These are phyloP conservation scores for Colletotrichum tropicale DNA, from an alignment of 2,329 filamentous ascomycete genomes.

Conservation along the genomic window DNA sequence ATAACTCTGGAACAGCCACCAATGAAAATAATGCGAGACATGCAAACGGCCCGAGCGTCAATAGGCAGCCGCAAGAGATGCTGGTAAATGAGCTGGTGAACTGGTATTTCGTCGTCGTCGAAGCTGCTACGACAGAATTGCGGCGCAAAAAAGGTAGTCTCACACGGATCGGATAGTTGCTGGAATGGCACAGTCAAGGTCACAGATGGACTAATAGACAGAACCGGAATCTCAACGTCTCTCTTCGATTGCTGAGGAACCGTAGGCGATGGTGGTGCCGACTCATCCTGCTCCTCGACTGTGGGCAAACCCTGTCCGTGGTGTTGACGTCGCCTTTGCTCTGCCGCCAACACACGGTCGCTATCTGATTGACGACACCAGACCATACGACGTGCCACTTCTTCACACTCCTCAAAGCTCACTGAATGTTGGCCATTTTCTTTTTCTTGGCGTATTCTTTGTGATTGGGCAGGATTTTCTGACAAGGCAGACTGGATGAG, in stretches of 20 bases:
- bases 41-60: conserved; percentile 83
- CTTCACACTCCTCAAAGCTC: conserved; percentile 81
- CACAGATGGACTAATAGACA: conserved; percentile 52
- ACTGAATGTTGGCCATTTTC: conserved; percentile 41
- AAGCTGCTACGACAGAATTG: conserved; percentile 58
- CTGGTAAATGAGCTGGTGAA: conserved; percentile 79
- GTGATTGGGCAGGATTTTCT: background rate
- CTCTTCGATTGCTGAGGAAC: conserved; percentile 24
- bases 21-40: conserved; percentile 86
- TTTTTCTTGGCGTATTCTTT: conserved; percentile 11
- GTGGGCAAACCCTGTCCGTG: conserved; percentile 49
- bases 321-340: conserved; percentile 17
- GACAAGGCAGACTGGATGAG: conserved; percentile 56
- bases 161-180: conserved; percentile 74
- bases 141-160: conserved; percentile 74
- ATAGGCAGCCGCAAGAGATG: conserved; percentile 77
- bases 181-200: conserved; percentile 69
- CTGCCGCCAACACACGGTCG: background rate
- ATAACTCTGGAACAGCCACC: conserved; percentile 81
- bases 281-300: conserved; percentile 63
- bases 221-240: conserved; percentile 48
- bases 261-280: conserved; percentile 8
- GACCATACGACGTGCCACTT: conserved; percentile 74
- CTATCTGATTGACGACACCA: conserved; percentile 66
- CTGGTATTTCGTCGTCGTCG: conserved; percentile 85